A percentile compares a stretch with the other conserved stretches of the same genome.
Conservation (phyloP, 345 rosid genomes). For the Limnanthes douglasii region DNA sequence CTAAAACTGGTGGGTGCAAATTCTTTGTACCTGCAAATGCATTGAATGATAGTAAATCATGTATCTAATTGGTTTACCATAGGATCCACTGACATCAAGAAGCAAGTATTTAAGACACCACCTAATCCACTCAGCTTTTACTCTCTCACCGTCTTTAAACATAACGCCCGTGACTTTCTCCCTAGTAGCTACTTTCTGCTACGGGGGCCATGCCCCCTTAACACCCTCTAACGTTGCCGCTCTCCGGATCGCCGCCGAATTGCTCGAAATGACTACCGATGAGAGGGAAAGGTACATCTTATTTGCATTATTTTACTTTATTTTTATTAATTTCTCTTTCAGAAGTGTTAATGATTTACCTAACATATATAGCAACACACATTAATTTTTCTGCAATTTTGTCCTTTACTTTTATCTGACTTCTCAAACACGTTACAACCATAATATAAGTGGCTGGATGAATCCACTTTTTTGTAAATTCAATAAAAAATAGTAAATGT, state of each 20-base stretch:
- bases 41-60: neutral
- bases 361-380: too few species aligned
- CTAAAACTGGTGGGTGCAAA: too few species aligned
- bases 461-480: too few species aligned
- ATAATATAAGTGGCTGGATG: too few species aligned
- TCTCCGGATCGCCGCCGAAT: constrained; percentile 49
- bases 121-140: constrained; percentile 39
- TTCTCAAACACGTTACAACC: too few species aligned
- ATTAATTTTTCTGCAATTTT: too few species aligned
- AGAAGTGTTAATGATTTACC: too few species aligned
- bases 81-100: constrained; percentile 50
- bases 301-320: too few species aligned
- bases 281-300: too few species aligned
- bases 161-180: constrained; percentile 59
- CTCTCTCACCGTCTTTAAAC: constrained; percentile 61
- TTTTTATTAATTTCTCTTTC: too few species aligned
- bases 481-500: too few species aligned
- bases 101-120: constrained; percentile 60
- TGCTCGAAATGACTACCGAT: constrained; percentile 40
- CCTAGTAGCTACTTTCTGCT: constrained; percentile 43
- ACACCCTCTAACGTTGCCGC: constrained; percentile 68
- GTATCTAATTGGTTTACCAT: constrained; percentile 9
- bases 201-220: constrained; percentile 30
- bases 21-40: neutral
- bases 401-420: too few species aligned